These are phyloP conservation scores for Hypoxylon sp. DNA, from an alignment of 2,329 filamentous ascomycete species.

Conservation along the genomic window DNA sequence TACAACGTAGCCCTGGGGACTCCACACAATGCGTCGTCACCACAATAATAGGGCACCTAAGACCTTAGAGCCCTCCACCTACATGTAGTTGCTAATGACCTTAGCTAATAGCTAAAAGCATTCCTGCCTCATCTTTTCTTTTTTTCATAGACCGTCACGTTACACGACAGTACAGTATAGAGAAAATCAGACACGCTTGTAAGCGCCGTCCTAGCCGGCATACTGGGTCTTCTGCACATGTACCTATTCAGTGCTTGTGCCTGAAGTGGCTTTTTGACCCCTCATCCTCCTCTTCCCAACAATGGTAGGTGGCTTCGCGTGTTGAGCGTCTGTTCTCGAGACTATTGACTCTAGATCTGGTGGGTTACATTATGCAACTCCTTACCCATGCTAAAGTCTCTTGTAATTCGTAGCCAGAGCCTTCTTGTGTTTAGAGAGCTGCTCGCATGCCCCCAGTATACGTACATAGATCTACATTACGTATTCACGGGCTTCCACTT, in stretches of 20 bases:
- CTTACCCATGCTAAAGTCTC: neutral
- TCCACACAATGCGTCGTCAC: conserved; percentile 19
- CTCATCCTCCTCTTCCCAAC: conserved; percentile 6
- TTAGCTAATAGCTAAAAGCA: neutral
- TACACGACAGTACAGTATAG: conserved; percentile 21
- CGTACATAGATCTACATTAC: neutral
- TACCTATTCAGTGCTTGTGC: neutral
- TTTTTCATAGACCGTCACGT: conserved; percentile 2
- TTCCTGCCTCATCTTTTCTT: neutral
- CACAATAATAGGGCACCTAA: conserved; percentile 17
- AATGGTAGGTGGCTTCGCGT: neutral
- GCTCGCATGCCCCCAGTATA: neutral
- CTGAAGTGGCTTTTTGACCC: neutral
- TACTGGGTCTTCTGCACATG: neutral
- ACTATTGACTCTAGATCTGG: neutral
- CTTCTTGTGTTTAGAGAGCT: neutral
- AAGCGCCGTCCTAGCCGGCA: neutral
- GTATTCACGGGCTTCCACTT: conserved; percentile 12
- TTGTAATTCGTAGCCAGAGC: neutral
- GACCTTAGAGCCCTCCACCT: conserved; percentile 24
- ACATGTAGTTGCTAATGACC: conserved; percentile 8
- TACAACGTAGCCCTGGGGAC: neutral
- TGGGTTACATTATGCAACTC: neutral
- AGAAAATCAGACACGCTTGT: neutral
- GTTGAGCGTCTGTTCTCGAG: conserved; percentile 6